Conservation (phyloP, 2,329 filamentous ascomycete species). For the Aspergillus transmontanensis region DNA sequence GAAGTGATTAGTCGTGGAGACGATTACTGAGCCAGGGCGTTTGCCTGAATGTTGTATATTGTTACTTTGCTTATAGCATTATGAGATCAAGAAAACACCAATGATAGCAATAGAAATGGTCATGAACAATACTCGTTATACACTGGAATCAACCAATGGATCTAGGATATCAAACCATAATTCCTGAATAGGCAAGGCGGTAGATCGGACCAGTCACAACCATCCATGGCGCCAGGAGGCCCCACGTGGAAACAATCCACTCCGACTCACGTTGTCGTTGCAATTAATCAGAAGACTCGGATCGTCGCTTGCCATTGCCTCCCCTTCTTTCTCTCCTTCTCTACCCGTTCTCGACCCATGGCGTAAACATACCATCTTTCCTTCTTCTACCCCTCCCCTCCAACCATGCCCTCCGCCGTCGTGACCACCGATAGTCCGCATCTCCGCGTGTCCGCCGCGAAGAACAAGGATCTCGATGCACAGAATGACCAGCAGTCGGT, state of each 20-base stretch:
- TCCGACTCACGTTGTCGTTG: conserved; percentile 26
- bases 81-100: conserved; percentile 12
- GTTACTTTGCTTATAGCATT: neutral
- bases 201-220: conserved; percentile 15
- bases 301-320: conserved; percentile 14
- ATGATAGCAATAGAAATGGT: neutral
- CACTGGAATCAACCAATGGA: neutral
- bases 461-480: conserved; percentile 16
- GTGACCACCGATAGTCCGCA: conserved; percentile 34
- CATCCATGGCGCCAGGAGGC: conserved; percentile 22
- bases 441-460: conserved; percentile 37
- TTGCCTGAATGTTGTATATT: neutral
- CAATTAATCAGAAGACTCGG: conserved; percentile 16
- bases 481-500: conserved; percentile 20
- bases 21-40: conserved; percentile 65
- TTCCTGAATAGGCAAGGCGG: neutral
- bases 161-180: neutral
- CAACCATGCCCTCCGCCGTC: conserved; percentile 31
- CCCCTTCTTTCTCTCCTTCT: conserved; percentile 9
- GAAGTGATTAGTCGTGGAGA: conserved; percentile 85
- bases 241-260: conserved; percentile 40
- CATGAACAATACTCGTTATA: neutral
- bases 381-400: conserved; percentile 10
- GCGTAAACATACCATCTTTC: conserved; percentile 15
- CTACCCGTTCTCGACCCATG: conserved; percentile 18